These are phyloP conservation scores for Samsoniella hepiali DNA, from an alignment of 2,329 filamentous ascomycete genomes.

Conservation along the genomic window DNA sequence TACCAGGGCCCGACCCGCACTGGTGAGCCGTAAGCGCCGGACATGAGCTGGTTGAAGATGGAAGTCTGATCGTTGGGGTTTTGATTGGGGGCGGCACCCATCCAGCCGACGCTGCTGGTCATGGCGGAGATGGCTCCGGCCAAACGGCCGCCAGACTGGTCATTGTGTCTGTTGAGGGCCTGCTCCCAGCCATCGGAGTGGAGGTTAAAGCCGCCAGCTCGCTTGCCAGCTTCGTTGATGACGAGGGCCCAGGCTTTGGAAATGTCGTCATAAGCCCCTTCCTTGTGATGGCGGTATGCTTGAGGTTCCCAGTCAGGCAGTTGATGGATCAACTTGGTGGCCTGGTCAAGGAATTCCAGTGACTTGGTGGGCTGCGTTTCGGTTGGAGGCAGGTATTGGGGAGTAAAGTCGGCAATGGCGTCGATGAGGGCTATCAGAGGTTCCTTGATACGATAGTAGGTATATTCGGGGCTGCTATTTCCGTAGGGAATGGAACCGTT, in stretches of 20 bases:
- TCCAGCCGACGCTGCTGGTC: slow-evolving; percentile 73
- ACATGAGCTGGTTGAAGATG: slow-evolving; percentile 60
- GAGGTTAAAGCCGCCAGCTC: slow-evolving; percentile 83
- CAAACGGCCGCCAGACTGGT: slow-evolving; percentile 78
- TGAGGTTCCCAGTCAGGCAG: slow-evolving; percentile 89
- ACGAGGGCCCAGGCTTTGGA: slow-evolving; percentile 90
- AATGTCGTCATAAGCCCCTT: slow-evolving; percentile 94
- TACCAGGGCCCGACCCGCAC: slow-evolving; percentile 64
- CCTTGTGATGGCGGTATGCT: slow-evolving; percentile 86
- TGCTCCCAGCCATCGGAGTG: slow-evolving; percentile 93
- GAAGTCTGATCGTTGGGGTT: slow-evolving; percentile 47
- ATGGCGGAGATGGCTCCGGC: slow-evolving; percentile 76
- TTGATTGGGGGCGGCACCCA: slow-evolving; percentile 45
- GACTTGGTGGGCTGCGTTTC: slow-evolving; percentile 82
- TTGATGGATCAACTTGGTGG: slow-evolving; percentile 83
- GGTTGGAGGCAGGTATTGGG: slow-evolving; percentile 89
- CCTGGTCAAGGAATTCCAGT: slow-evolving; percentile 82
- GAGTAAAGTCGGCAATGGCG: slow-evolving; percentile 88
- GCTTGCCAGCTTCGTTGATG: slow-evolving; percentile 85
- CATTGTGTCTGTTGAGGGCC: slow-evolving; percentile 80
- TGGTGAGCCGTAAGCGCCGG: slow-evolving; percentile 56
- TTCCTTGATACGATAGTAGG: slow-evolving; percentile 88
- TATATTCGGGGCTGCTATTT: slow-evolving; percentile 82
- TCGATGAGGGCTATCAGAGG: slow-evolving; percentile 78
- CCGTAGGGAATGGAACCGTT: slow-evolving; percentile 82